Evolutionary conservation across 306 rosid genomes (phyloP).

Genomic region (Castanea mollissima): DNA sequence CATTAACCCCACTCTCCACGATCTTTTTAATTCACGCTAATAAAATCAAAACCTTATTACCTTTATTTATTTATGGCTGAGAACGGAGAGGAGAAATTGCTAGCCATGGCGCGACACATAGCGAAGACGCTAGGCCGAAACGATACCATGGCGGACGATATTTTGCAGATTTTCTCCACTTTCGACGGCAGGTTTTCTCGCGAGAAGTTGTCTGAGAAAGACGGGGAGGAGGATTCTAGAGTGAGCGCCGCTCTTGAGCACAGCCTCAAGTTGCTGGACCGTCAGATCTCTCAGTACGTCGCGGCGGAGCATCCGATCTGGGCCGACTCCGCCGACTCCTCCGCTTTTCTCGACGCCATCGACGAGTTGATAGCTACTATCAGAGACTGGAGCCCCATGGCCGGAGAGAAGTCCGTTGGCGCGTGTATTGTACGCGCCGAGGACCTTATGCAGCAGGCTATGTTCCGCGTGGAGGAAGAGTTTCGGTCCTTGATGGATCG

Average conservation of each 20-base stretch:
- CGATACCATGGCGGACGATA: slow-evolving; percentile 81
- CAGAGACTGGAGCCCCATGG: slow-evolving; percentile 74
- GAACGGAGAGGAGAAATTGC: slow-evolving; percentile 88
- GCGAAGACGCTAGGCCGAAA: slow-evolving; percentile 86
- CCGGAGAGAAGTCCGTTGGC: slow-evolving; percentile 53
- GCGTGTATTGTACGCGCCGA: slow-evolving; percentile 71
- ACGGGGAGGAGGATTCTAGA: slow-evolving; percentile 41
- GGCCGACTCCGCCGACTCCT: slow-evolving; percentile 65
- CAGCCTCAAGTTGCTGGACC: slow-evolving; percentile 68
- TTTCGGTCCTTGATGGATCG: slow-evolving; percentile 87
- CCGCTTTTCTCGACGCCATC: slow-evolving; percentile 74
- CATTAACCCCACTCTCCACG: not conserved
- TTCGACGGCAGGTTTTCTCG: slow-evolving; percentile 92
- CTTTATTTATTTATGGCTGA: slow-evolving; percentile 52
- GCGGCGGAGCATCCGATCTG: slow-evolving; percentile 75
- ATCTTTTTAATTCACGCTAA: not conserved
- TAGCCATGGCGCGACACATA: slow-evolving; percentile 93
- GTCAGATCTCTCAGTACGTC: slow-evolving; percentile 69
- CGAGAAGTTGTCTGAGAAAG: slow-evolving; percentile 68
- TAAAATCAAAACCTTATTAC: not conserved
- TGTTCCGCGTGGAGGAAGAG: slow-evolving; percentile 89
- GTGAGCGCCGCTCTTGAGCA: slow-evolving; percentile 54
- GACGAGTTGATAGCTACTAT: slow-evolving; percentile 63
- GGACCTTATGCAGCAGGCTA: slow-evolving; percentile 80
- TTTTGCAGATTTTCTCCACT: slow-evolving; percentile 81